Base-by-base conservation (phyloP, 2,329 filamentous ascomycete genomes). In the Xylariaceae sp. region DNA sequence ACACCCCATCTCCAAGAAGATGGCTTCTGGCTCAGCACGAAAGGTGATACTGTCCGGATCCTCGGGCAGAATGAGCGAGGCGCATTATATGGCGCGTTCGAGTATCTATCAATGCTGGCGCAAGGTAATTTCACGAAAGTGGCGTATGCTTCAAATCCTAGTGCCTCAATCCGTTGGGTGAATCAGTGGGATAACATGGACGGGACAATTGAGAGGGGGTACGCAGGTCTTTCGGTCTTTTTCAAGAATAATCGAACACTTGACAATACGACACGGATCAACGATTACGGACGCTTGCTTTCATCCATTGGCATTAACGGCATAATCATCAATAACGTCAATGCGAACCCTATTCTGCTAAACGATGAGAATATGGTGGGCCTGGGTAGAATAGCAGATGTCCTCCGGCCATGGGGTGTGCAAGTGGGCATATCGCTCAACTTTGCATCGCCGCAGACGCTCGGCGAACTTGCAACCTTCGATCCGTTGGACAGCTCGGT, bases 151-250 rank as follows among this genome's bases (percentile, higher is more conserved):
- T 77, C 80, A 69, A 70, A 78, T 32, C 71, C 73, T 12, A 73
- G 71, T 7, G 66, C 72, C 9, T 62, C 71, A 0, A 66, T 89
- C 39, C 75, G 85, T 55, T 88, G 85, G 85, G 77, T 81, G 0
- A 88, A 89, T 59, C 78, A 89, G 56, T 89, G 85, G 85, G 83
- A 89, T 62, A 87, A 89, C 56, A 70, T 88, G 63, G 77, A 85
- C 50, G 77, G 84, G 11, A 81, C 75, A 38, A 82, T 89, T 40
- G 85, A 88, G 63, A 72, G 85, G 46, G 85, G 85, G 15, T 89
- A 85, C 57, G 85, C 75, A 3, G 85, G 86, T 0, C 68, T 74
- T 0, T 88, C 84, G 1, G 85, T 88, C 48, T 89, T 87, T 68
- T 89, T 87, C 66, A 67, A 71, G 41, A 68, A 81, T 45, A 82